phyloP scores from a whole-genome alignment of 2,329 filamentous ascomycete genomes.

The Cordyceps javanica region DNA sequence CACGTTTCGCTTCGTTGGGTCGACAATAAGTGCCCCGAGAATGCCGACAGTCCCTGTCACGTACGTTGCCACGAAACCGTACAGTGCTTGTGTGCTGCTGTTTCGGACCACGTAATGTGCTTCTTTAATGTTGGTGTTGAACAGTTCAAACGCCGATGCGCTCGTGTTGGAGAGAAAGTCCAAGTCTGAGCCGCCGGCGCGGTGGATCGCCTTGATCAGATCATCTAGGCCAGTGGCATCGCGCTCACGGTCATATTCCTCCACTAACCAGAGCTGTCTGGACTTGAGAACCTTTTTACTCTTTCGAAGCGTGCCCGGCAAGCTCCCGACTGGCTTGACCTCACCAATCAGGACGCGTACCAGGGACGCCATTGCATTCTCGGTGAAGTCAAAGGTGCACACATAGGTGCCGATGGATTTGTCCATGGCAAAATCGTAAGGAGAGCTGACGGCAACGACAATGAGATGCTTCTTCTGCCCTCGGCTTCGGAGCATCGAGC shows the following conservation, averaged over 20 bases:
- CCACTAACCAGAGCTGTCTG: conserved; percentile 92
- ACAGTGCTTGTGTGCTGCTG: conserved; percentile 83
- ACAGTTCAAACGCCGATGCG: conserved; percentile 70
- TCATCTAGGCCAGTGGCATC: conserved; percentile 68
- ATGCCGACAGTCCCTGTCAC: conserved; percentile 67
- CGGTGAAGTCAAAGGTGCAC: conserved; percentile 94
- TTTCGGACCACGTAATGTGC: conserved; percentile 89
- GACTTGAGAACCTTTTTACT: conserved; percentile 83
- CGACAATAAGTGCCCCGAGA: conserved; percentile 83
- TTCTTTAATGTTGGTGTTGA: conserved; percentile 65
- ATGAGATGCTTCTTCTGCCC: conserved; percentile 85
- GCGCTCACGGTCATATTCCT: conserved; percentile 74
- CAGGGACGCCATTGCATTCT: conserved; percentile 78
- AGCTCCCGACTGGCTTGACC: conserved; percentile 49
- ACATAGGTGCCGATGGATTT: conserved; percentile 85
- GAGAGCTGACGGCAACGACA: conserved; percentile 88
- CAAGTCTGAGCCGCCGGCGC: conserved; percentile 59
- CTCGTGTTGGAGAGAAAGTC: conserved; percentile 64
- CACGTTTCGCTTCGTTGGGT: conserved; percentile 76
- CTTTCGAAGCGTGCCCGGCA: conserved; percentile 73
- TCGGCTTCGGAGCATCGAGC: conserved; percentile 69
- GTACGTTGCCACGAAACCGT: conserved; percentile 89
- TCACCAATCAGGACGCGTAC: conserved; percentile 82
- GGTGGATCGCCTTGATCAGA: conserved; percentile 65
- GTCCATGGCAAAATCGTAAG: conserved; percentile 95